Evolutionary conservation across 371 early-diverging fungal genomes (phyloP).

Genomic region (Syncephalastrum racemosum): DNA sequence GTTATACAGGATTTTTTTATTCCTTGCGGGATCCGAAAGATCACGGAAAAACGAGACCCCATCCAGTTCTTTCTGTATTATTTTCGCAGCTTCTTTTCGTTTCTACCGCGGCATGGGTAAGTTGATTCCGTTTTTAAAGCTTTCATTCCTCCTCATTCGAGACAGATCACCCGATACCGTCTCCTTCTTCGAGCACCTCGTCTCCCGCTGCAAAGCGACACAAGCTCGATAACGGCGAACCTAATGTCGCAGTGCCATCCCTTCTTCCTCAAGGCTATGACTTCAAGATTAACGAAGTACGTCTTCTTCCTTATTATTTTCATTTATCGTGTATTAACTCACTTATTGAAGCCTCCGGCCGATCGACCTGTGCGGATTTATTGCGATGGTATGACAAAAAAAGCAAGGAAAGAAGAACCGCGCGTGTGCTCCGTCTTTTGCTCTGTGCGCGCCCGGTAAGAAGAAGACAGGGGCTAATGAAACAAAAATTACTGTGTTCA

Average conservation of each 20-base stretch:
- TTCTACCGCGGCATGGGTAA: no score
- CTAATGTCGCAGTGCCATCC: slow-evolving; percentile 8
- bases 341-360: slow-evolving; percentile 53
- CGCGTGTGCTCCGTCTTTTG: not conserved
- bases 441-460: no score
- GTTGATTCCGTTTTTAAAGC: no score
- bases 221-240: slow-evolving; percentile 13
- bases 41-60: no score
- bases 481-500: not conserved
- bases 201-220: slow-evolving; percentile 11
- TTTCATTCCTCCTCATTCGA: no score
- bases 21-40: no score
- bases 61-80: no score
- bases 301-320: not conserved
- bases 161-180: no score
- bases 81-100: no score
- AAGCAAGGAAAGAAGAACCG: not conserved
- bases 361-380: slow-evolving; percentile 85
- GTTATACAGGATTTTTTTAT: no score
- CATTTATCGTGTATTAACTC: not conserved
- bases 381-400: slow-evolving; percentile 63
- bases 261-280: slow-evolving; percentile 16
- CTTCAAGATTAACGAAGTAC: slow-evolving; percentile 24
- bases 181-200: slow-evolving; percentile 4
- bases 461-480: no score